phyloP scores from a whole-genome alignment of 78 protist species.

The Planoprotostelium fungivorum region DNA sequence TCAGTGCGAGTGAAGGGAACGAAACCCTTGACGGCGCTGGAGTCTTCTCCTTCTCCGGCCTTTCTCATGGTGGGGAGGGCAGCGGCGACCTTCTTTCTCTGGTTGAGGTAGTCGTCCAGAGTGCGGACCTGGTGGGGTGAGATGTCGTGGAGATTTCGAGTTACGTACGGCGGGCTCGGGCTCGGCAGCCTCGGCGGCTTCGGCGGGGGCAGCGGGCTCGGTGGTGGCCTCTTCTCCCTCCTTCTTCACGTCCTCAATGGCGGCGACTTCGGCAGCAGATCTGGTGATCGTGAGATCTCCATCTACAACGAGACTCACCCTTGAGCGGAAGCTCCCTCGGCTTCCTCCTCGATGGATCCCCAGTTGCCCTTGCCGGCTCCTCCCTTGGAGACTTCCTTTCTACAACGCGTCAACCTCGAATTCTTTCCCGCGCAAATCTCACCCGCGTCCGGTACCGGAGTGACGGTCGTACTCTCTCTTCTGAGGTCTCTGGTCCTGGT shows the following conservation, averaged over 20 bases:
- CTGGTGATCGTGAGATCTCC: not conserved
- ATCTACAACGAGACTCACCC: not conserved
- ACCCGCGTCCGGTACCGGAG: not conserved
- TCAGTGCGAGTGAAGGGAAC: not conserved
- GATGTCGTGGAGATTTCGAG: not conserved
- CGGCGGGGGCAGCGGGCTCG: not conserved
- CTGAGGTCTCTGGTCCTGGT: not conserved
- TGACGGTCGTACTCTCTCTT: not conserved
- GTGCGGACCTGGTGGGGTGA: not conserved
- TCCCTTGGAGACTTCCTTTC: not conserved
- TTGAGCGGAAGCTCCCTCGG: no score
- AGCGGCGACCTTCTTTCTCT: not conserved
- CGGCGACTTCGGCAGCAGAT: not conserved
- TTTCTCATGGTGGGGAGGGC: not conserved
- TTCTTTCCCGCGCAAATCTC: not conserved
- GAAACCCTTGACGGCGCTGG: not conserved
- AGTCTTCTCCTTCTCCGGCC: not conserved
- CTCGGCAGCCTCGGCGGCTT: not conserved
- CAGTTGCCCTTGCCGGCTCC: not conserved
- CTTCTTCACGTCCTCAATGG: not conserved
- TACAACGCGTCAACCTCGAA: not conserved
- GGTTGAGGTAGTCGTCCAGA: not conserved
- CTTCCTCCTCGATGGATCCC: not conserved
- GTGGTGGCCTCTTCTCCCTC: not conserved
- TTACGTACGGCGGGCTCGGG: not conserved